phyloP scores from a whole-genome alignment of 768 basidiomycete species.

The Tylopilus sp. region DNA sequence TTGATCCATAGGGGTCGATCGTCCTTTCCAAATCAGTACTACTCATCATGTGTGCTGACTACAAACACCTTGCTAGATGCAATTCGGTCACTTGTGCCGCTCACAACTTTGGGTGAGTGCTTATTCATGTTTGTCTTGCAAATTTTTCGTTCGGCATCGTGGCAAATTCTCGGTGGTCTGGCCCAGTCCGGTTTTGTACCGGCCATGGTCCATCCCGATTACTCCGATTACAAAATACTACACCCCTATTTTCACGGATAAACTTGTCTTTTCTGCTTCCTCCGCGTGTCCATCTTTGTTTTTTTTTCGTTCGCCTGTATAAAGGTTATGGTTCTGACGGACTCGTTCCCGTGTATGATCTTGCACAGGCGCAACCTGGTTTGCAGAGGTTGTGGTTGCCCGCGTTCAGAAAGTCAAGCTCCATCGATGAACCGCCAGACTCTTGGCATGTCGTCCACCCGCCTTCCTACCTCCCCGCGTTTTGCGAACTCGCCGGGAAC shows the following conservation, averaged over 20 bases:
- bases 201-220: conserved; percentile 13
- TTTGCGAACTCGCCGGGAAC: conserved; percentile 19
- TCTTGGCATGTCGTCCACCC: conserved; percentile 20
- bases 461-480: conserved; percentile 25
- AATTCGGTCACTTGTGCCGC: conserved; percentile 65
- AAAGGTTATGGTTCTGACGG: conserved; percentile 40
- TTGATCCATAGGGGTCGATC: conserved; percentile 16
- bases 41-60: not conserved
- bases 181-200: conserved; percentile 11
- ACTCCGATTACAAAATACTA: conserved; percentile 23
- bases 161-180: not conserved
- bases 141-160: not conserved
- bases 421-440: conserved; percentile 32
- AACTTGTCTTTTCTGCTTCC: conserved; percentile 7
- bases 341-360: conserved; percentile 48
- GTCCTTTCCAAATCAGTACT: conserved; percentile 6
- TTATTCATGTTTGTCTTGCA: conserved; percentile 9
- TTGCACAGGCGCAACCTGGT: conserved; percentile 66
- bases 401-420: conserved; percentile 41
- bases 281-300: not conserved
- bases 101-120: conserved; percentile 80
- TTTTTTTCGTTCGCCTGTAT: not conserved
- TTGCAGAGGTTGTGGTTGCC: conserved; percentile 76
- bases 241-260: conserved; percentile 26
- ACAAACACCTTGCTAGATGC: conserved; percentile 45